A percentile compares a stretch with the other conserved stretches of the same genome.
phyloP scores from a whole-genome alignment of 768 basidiomycete genomes.

The Inosperma sp. region DNA sequence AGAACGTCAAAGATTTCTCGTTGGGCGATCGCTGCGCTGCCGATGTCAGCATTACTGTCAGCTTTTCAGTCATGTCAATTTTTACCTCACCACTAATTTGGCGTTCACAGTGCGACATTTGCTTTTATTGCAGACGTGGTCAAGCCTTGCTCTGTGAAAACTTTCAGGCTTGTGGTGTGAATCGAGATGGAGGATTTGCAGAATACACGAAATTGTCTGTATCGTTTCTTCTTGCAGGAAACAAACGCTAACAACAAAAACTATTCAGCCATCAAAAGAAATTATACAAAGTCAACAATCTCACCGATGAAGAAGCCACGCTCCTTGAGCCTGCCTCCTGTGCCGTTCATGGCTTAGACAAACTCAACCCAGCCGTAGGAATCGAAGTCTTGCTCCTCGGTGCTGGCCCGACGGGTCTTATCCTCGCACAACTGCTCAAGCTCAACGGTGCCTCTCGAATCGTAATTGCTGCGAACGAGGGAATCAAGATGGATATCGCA shows the following conservation, averaged over 20 bases:
- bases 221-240: not conserved
- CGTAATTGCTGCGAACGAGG: too few relatives aligned
- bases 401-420: slow-evolving; percentile 71
- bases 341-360: slow-evolving; percentile 89
- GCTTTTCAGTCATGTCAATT: slow-evolving; percentile 19
- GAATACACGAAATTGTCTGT: slow-evolving; percentile 81
- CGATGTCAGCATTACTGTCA: slow-evolving; percentile 60
- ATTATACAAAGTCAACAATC: slow-evolving; percentile 83
- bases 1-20: slow-evolving; percentile 65
- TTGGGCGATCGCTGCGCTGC: slow-evolving; percentile 84
- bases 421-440: slow-evolving; percentile 47
- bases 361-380: slow-evolving; percentile 76
- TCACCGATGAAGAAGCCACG: slow-evolving; percentile 83
- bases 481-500: too few relatives aligned
- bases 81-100: not conserved
- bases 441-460: too few relatives aligned
- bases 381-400: slow-evolving; percentile 81
- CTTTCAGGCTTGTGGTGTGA: slow-evolving; percentile 80
- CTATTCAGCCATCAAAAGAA: slow-evolving; percentile 49
- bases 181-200: slow-evolving; percentile 80
- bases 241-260: not conserved
- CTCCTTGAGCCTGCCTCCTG: slow-evolving; percentile 88
- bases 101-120: slow-evolving; percentile 61
- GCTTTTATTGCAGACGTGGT: slow-evolving; percentile 84
- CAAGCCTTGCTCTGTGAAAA: slow-evolving; percentile 79